Evolutionary conservation across 805 yeast genomes (phyloP).

Genomic region (Lipomyces lipofer): DNA sequence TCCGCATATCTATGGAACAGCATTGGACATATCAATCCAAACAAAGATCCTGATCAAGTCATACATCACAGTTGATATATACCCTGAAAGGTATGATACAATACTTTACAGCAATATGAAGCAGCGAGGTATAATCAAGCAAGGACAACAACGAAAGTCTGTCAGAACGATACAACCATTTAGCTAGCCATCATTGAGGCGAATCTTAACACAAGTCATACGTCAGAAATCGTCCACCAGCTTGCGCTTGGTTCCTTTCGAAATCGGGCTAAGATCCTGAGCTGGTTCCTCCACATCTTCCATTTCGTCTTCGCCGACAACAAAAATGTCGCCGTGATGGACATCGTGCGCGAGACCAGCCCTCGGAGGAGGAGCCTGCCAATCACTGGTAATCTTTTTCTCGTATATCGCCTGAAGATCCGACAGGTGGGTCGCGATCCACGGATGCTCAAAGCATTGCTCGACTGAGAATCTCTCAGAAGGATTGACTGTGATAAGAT

Average conservation of each 20-base stretch:
- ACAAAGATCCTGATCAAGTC: too few species aligned
- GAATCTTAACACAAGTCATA: too few species aligned
- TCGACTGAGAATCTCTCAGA: conserved; percentile 42
- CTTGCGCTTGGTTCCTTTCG: background rate
- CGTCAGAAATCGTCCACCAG: too few species aligned
- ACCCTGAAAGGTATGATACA: too few species aligned
- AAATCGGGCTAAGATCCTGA: background rate
- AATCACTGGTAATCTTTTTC: conserved; percentile 17
- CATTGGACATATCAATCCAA: too few species aligned
- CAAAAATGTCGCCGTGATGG: background rate
- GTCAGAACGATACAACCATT: too few species aligned
- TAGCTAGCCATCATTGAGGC: too few species aligned
- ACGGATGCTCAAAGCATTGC: conserved; percentile 47
- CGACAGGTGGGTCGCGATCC: conserved; percentile 49
- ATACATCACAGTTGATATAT: too few species aligned
- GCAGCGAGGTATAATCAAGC: too few species aligned
- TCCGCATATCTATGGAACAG: too few species aligned
- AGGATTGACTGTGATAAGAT: conserved; percentile 45
- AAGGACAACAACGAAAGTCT: too few species aligned
- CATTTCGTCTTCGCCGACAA: background rate
- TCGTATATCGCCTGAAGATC: conserved; percentile 44
- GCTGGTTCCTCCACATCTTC: conserved; percentile 1
- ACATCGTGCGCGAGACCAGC: background rate
- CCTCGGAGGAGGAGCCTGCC: conserved; percentile 25
- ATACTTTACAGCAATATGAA: too few species aligned